Conservation (phyloP, 192 early-diverging fungal species). For the Dissophora globulifera region DNA sequence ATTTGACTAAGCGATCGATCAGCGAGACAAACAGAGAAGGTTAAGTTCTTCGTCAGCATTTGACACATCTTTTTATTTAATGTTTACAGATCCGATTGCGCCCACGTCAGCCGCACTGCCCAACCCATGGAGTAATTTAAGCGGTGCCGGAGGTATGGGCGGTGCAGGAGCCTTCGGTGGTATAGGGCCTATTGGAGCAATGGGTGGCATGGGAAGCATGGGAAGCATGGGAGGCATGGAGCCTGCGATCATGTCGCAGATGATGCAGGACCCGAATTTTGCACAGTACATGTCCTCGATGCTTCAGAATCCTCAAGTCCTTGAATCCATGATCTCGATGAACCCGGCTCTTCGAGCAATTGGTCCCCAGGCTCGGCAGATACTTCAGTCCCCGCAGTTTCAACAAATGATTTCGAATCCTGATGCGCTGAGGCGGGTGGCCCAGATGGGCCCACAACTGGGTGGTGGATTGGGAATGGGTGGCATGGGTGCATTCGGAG, state of each 20-base stretch:
- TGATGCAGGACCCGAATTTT: slow-evolving; percentile 88
- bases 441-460: slow-evolving; percentile 63
- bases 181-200: slow-evolving; percentile 48
- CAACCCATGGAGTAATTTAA: slow-evolving; percentile 8
- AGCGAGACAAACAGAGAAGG: too few relatives aligned
- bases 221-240: slow-evolving; percentile 69
- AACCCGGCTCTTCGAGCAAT: slow-evolving; percentile 85
- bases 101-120: not conserved
- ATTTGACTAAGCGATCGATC: too few relatives aligned
- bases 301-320: slow-evolving; percentile 82
- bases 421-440: slow-evolving; percentile 75
- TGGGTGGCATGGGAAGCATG: slow-evolving; percentile 59
- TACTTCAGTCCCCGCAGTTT: slow-evolving; percentile 80
- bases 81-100: too few relatives aligned
- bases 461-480: slow-evolving; percentile 1
- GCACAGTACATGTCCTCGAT: slow-evolving; percentile 82
- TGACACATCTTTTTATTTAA: too few relatives aligned
- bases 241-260: slow-evolving; percentile 58
- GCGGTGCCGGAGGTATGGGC: not conserved
- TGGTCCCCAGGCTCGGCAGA: slow-evolving; percentile 83
- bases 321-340: slow-evolving; percentile 83
- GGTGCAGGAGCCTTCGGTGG: not conserved
- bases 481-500: not conserved
- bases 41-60: too few relatives aligned
- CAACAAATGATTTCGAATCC: slow-evolving; percentile 87